A percentile compares a stretch with the other conserved stretches of the same genome.
These are phyloP conservation scores for Aureobasidium sp. DNA, from an alignment of 2,329 filamentous ascomycete species.

Conservation along the genomic window DNA sequence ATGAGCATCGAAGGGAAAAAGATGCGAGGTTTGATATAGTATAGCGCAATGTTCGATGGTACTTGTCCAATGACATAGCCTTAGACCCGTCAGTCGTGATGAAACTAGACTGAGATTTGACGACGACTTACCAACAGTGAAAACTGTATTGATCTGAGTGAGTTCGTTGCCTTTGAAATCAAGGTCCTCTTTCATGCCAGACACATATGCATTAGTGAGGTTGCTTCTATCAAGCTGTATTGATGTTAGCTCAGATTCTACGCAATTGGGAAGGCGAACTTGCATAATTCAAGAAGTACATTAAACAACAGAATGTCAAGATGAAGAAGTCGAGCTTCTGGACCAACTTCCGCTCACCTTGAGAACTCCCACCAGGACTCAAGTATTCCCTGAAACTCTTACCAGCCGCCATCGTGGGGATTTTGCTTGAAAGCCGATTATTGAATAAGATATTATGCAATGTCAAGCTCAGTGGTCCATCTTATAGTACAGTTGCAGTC, in stretches of 20 bases:
- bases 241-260: not conserved
- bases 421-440: not conserved
- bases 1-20: slow-evolving; percentile 50
- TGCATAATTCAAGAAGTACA: slow-evolving; percentile 28
- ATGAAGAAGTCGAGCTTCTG: slow-evolving; percentile 33
- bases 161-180: slow-evolving; percentile 43
- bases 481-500: slow-evolving; percentile 4
- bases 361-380: slow-evolving; percentile 29
- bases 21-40: slow-evolving; percentile 52
- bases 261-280: not conserved
- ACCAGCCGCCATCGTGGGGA: not conserved
- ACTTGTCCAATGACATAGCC: slow-evolving; percentile 44
- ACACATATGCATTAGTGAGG: slow-evolving; percentile 49
- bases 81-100: slow-evolving; percentile 53
- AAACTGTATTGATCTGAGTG: slow-evolving; percentile 35
- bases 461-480: not conserved
- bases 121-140: slow-evolving; percentile 40
- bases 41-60: slow-evolving; percentile 40
- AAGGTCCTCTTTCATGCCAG: slow-evolving; percentile 48
- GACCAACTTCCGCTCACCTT: slow-evolving; percentile 42
- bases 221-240: slow-evolving; percentile 44
- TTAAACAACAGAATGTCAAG: slow-evolving; percentile 34
- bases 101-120: slow-evolving; percentile 45
- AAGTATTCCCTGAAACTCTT: slow-evolving; percentile 24
- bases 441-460: not conserved